Conservation (phyloP, 768 basidiomycete genomes). For the Mycena vulgaris region DNA sequence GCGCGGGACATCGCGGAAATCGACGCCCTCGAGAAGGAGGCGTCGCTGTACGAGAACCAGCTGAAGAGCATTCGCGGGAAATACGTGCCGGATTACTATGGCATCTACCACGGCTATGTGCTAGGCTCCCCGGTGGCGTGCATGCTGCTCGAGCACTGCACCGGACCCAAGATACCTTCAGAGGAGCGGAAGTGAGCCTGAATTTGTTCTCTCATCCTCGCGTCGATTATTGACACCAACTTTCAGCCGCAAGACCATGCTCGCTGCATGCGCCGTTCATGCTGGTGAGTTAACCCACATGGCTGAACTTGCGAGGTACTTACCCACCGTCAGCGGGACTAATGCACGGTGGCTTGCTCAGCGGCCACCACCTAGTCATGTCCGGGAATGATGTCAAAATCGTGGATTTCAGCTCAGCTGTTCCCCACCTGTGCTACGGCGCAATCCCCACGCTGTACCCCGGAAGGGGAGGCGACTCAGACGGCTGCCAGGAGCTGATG, state of each 20-base stretch:
- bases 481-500: slow-evolving; percentile 16
- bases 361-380: slow-evolving; percentile 21
- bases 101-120: slow-evolving; percentile 23
- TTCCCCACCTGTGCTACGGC: slow-evolving; percentile 16
- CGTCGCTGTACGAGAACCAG: slow-evolving; percentile 6
- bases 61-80: slow-evolving; percentile 21
- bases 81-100: slow-evolving; percentile 27
- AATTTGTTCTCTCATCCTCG: neutral
- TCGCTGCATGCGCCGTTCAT: slow-evolving; percentile 34
- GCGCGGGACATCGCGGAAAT: slow-evolving; percentile 10
- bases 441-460: slow-evolving; percentile 19
- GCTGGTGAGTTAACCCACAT: slow-evolving; percentile 1
- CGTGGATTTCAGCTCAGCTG: slow-evolving; percentile 30
- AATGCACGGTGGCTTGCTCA: slow-evolving; percentile 20
- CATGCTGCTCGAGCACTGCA: slow-evolving; percentile 32
- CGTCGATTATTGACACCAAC: neutral
- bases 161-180: neutral
- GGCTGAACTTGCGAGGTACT: too few relatives aligned
- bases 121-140: slow-evolving; percentile 5
- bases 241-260: slow-evolving; percentile 33
- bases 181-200: slow-evolving; percentile 26
- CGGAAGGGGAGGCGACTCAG: slow-evolving; percentile 6
- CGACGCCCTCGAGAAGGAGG: slow-evolving; percentile 29
- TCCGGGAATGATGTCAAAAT: slow-evolving; percentile 24
- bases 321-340: slow-evolving; percentile 11